These are phyloP conservation scores for Suillus bovinus DNA, from an alignment of 768 basidiomycete genomes.

Conservation along the genomic window DNA sequence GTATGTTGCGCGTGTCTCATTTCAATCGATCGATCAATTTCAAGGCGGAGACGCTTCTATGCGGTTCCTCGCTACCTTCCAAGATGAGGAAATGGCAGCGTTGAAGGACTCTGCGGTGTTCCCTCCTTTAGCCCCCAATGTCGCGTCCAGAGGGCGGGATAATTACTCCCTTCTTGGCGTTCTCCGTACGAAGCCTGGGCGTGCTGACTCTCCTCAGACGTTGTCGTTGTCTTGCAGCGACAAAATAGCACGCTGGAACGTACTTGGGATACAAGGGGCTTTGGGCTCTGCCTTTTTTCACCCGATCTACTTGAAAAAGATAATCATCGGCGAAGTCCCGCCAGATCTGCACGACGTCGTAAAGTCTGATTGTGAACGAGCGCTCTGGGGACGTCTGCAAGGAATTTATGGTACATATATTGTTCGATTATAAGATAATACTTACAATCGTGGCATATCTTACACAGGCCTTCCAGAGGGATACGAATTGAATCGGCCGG, in stretches of 20 bases:
- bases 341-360: conserved; percentile 40
- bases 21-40: conserved; percentile 1
- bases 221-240: conserved; percentile 92
- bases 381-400: conserved; percentile 59
- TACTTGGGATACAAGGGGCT: conserved; percentile 85
- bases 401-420: conserved; percentile 38
- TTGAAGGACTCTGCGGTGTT: conserved; percentile 54
- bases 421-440: background rate
- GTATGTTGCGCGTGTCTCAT: conserved; percentile 43
- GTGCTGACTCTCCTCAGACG: conserved; percentile 85
- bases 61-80: conserved; percentile 69
- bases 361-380: conserved; percentile 64
- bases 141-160: conserved; percentile 72
- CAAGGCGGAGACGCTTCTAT: conserved; percentile 91
- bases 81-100: conserved; percentile 70
- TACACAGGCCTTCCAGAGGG: conserved; percentile 44
- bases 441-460: background rate
- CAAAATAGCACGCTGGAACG: conserved; percentile 87
- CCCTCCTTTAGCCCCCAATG: conserved; percentile 35
- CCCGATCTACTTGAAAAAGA: conserved; percentile 63
- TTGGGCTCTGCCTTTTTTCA: conserved; percentile 54
- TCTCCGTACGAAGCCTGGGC: conserved; percentile 91
- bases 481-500: conserved; percentile 52
- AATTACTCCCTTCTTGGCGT: conserved; percentile 75
- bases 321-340: conserved; percentile 77